Conservation (phyloP, 208 protist genomes). For the Trypanosoma cruzi region DNA sequence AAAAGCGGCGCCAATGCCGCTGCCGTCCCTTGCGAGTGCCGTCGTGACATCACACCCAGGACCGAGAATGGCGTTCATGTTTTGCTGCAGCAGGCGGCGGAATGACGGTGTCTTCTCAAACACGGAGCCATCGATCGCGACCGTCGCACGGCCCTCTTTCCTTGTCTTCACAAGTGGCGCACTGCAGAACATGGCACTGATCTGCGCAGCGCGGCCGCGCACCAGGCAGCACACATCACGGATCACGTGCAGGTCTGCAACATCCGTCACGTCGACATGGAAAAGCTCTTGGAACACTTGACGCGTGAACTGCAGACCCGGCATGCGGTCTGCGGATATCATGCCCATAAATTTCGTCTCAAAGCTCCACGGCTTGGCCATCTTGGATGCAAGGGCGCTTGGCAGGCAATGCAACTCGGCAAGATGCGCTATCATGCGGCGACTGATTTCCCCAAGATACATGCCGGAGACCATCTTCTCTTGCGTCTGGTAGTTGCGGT, state of each 20-base stretch:
- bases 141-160: conserved; percentile 58
- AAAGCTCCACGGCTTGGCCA: conserved; percentile 56
- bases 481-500: conserved; percentile 68
- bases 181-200: conserved; percentile 66
- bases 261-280: conserved; percentile 47
- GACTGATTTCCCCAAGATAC: conserved; percentile 89
- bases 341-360: conserved; percentile 60
- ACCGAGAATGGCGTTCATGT: conserved; percentile 69
- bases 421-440: conserved; percentile 63
- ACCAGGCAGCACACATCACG: conserved; percentile 73
- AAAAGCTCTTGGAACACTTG: conserved; percentile 43
- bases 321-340: conserved; percentile 68
- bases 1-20: conserved; percentile 87
- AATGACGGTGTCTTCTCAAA: conserved; percentile 91
- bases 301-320: conserved; percentile 72
- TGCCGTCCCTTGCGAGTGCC: conserved; percentile 83
- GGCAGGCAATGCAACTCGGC: conserved; percentile 57
- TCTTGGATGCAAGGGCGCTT: conserved; percentile 30
- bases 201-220: conserved; percentile 72
- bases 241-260: conserved; percentile 54
- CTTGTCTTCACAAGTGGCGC: conserved; percentile 79
- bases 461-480: conserved; percentile 93
- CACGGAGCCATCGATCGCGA: conserved; percentile 87
- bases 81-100: conserved; percentile 74
- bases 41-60: conserved; percentile 53